A percentile compares a stretch with the other conserved stretches of the same genome.
These are phyloP conservation scores for Tylopilus vinaceipallidus DNA, from an alignment of 768 basidiomycete genomes.

Conservation along the genomic window DNA sequence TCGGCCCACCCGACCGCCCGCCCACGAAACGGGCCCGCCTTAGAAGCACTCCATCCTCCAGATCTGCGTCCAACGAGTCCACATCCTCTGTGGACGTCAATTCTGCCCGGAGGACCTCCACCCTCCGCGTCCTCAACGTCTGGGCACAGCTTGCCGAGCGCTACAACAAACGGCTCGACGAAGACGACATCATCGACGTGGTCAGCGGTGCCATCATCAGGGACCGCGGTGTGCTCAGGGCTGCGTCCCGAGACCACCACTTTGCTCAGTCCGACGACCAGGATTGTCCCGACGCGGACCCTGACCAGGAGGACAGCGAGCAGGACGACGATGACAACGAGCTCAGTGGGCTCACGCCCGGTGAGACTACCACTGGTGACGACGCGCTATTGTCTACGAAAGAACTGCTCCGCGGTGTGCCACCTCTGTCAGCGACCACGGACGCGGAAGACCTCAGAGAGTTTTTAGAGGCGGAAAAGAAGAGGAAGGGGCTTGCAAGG, in stretches of 20 bases:
- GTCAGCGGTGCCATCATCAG: constrained; percentile 57
- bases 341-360: constrained; percentile 48
- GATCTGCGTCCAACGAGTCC: constrained; percentile 35
- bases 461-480: constrained; percentile 64
- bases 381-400: constrained; percentile 31
- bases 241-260: constrained; percentile 37
- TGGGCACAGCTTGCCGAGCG: constrained; percentile 72
- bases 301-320: constrained; percentile 44
- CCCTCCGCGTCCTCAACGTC: constrained; percentile 53
- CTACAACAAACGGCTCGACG: constrained; percentile 63
- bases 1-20: constrained; percentile 35
- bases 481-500: constrained; percentile 41
- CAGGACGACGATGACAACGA: constrained; percentile 60
- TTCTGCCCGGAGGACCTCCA: constrained; percentile 52
- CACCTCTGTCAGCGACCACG: constrained; percentile 43
- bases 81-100: constrained; percentile 42
- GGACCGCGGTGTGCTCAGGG: constrained; percentile 66
- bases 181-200: constrained; percentile 80
- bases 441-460: constrained; percentile 64
- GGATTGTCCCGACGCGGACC: constrained; percentile 37
- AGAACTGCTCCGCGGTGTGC: constrained; percentile 37
- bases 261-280: constrained; percentile 44
- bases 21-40: constrained; percentile 51
- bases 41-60: constrained; percentile 43
- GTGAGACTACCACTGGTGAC: constrained; percentile 25